Base-by-base conservation (phyloP, 2,329 filamentous ascomycete species). In the Cryoendolithus antarcticus region DNA sequence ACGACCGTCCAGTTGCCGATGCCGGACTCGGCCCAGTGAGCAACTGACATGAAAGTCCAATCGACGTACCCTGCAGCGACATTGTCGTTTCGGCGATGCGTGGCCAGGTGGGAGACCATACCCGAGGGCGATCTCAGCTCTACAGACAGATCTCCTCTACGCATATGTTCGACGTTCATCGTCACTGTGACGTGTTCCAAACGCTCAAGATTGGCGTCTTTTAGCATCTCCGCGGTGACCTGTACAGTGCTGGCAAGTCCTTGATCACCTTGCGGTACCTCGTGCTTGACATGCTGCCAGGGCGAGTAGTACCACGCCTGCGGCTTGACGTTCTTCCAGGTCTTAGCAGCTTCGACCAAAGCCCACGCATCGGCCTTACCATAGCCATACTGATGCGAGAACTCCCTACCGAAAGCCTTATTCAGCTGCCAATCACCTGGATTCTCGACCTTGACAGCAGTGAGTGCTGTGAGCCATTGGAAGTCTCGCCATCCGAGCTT, bases 11-110 rank as follows among this genome's bases (percentile, higher is more conserved):
- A 98, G 13, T 75, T 88, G 38, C 91, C 91, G 41, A 88, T 62
- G 43, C 86, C 88, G 32, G 73, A 72, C 62, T 98, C 91, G 35
- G 91, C 91, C 86, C 88, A 98, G 59, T 98, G 91, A 47, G 80
- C 88, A 30, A 98, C 91, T 45, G 81, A 93, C 91, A 98, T 98
- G 54, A 98, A 98, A 0, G 89, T 96, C 91, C 91, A 98, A 63
- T 96, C 86, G 30, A 79, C 66, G 58, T 96, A 98, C 6, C 91
- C 91, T 13, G 64, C 62, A 1, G 64, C 57, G 29, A 71, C 72
- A 1, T 71, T 66, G 59, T 98, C 91, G 13, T 75, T 61, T 43
- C 71, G 71, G 47, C 91, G 81, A 2, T 80, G 68, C 9, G 79
- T 82, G 4, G 88, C 82, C 38, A 98, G 75, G 55, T 94, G 80